A percentile compares a stretch with the other conserved stretches of the same genome.
Conservation (phyloP, 257 asterid species). For the Scutellaria galericulata region DNA sequence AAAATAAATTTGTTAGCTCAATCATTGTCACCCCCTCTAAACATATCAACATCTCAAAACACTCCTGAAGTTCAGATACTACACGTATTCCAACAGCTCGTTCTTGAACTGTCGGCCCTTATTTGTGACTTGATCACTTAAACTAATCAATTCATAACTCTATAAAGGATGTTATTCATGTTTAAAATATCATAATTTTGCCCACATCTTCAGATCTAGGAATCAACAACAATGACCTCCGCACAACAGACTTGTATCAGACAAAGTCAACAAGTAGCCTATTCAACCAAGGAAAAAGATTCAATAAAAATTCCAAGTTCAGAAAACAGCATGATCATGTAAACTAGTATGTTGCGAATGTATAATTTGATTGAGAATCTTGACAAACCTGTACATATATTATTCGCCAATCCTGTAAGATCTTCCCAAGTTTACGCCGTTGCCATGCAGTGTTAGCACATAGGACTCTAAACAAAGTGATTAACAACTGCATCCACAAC, state of each 20-base stretch:
- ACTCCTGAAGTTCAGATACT: conserved; percentile 13
- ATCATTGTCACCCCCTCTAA: not conserved
- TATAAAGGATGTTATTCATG: not conserved
- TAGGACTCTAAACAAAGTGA: conserved; percentile 75
- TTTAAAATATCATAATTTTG: conserved; percentile 1
- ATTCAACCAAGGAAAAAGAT: conserved; percentile 11
- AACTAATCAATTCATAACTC: conserved; percentile 10
- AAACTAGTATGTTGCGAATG: conserved; percentile 19
- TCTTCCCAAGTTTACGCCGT: conserved; percentile 97
- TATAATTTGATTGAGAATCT: conserved; percentile 15
- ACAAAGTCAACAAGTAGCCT: not conserved
- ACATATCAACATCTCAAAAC: conserved; percentile 21
- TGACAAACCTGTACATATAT: conserved; percentile 78
- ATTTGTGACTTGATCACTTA: conserved; percentile 24
- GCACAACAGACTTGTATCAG: not conserved
- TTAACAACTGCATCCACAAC: conserved; percentile 71
- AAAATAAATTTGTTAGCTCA: not conserved
- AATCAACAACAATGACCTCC: conserved; percentile 22
- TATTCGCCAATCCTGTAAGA: conserved; percentile 97
- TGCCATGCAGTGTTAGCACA: conserved; percentile 97
- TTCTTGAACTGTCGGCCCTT: conserved; percentile 20
- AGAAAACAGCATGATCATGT: conserved; percentile 12
- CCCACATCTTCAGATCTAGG: conserved; percentile 13
- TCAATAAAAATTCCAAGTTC: not conserved
- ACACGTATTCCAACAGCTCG: conserved; percentile 17